Conservation (phyloP, 495 filamentous ascomycete genomes). For the Tuber calosporum region DNA sequence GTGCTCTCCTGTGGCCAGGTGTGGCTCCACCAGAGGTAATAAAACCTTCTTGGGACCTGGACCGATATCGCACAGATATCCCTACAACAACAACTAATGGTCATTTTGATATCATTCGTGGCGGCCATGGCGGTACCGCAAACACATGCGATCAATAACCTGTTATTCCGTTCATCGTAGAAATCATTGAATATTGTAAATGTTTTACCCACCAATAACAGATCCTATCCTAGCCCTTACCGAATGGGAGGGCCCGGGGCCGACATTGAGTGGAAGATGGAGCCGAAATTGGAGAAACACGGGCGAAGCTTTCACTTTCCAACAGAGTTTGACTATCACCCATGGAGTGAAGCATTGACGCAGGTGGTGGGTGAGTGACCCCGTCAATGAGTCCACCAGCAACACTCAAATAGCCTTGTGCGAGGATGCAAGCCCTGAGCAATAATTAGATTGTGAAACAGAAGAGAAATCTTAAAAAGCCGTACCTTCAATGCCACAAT, state of each 20-base stretch:
- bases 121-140: slow-evolving; percentile 27
- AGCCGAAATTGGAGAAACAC: slow-evolving; percentile 49
- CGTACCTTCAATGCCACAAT: slow-evolving; percentile 52
- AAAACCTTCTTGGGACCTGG: slow-evolving; percentile 50
- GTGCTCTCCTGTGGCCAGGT: slow-evolving; percentile 50
- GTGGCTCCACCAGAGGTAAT: slow-evolving; percentile 48
- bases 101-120: slow-evolving; percentile 29
- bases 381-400: slow-evolving; percentile 50
- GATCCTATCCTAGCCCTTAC: slow-evolving; percentile 51
- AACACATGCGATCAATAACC: not conserved
- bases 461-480: slow-evolving; percentile 12
- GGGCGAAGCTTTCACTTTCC: slow-evolving; percentile 47
- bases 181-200: not conserved
- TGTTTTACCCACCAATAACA: slow-evolving; percentile 43
- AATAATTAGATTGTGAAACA: slow-evolving; percentile 19
- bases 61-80: slow-evolving; percentile 38
- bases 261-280: slow-evolving; percentile 51
- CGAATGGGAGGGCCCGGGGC: slow-evolving; percentile 52
- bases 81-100: slow-evolving; percentile 36
- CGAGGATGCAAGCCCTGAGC: slow-evolving; percentile 38
- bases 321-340: slow-evolving; percentile 45
- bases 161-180: not conserved
- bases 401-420: slow-evolving; percentile 45
- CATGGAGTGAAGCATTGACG: slow-evolving; percentile 46
- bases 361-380: slow-evolving; percentile 48